Evolutionary conservation across 2,329 filamentous ascomycete species (phyloP).

Genomic region (Nemania sp.): DNA sequence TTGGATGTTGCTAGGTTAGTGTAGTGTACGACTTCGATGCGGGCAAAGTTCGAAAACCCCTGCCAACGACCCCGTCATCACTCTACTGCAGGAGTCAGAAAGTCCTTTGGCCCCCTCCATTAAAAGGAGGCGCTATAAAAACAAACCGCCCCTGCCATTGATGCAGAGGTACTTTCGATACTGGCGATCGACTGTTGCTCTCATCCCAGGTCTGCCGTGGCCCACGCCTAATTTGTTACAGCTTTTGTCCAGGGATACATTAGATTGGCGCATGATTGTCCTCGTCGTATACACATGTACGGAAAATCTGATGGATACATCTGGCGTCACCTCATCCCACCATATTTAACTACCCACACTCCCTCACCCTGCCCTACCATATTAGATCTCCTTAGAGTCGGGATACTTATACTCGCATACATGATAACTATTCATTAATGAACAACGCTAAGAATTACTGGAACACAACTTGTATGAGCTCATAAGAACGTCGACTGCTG

Average conservation of each 20-base stretch:
- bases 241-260: conserved; percentile 55
- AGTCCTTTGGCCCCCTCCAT: conserved; percentile 39
- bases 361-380: conserved; percentile 37
- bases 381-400: conserved; percentile 27
- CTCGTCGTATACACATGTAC: conserved; percentile 46
- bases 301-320: conserved; percentile 56
- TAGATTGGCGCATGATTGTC: conserved; percentile 58
- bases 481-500: conserved; percentile 23
- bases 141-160: conserved; percentile 44
- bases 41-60: conserved; percentile 33
- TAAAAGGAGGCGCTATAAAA: conserved; percentile 47
- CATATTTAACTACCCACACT: conserved; percentile 52
- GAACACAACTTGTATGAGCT: conserved; percentile 14
- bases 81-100: conserved; percentile 46
- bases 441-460: conserved; percentile 8
- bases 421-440: conserved; percentile 18
- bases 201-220: conserved; percentile 51
- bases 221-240: conserved; percentile 62
- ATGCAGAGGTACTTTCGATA: conserved; percentile 44
- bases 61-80: conserved; percentile 40
- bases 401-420: conserved; percentile 20
- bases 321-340: conserved; percentile 45
- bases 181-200: conserved; percentile 44
- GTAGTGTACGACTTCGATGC: conserved; percentile 32
- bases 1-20: conserved; percentile 25